Evolutionary conservation across 495 filamentous ascomycete species (phyloP), one percentile per base, ranked within the genome.

Genomic region (Usnea hakonensis): DNA sequence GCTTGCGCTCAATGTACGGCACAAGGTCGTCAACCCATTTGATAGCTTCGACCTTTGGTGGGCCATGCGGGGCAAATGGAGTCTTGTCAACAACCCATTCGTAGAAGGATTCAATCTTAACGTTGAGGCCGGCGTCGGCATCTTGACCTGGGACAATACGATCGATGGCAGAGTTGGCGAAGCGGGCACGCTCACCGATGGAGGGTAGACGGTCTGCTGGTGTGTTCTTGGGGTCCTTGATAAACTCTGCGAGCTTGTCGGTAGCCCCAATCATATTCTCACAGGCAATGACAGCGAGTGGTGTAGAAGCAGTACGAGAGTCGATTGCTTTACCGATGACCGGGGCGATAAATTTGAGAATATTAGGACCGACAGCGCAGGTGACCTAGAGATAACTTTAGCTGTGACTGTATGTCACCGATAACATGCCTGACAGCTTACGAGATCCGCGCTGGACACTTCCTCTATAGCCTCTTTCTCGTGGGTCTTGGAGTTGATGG

Each of bases 1-100:
- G 86, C 80, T 98, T 98, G 75, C 94, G 92, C 84, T 98, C 92
- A 70, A 97, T 97, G 80, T 91, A 98, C 57, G 94, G 94, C 70
- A 84, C 80, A 30, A 98, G 83, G 79, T 97, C 83, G 66, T 90
- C 85, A 52, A 97, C 95, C 85, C 89, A 95, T 73, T 93, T 85
- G 72, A 98, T 86, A 55, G 92, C 94, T 58, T 91, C 74, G 72
- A 98, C 90, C 40, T 85, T 75, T 3, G 90, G 90, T 62, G 83
- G 83, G 40, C 78, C 78, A 38, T 75, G 71, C 44, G 81, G 77
- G 59, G 83, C 77, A 77, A 96, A 97, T 0, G 91, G 92, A 3
- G 83, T 86, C 69, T 81, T 73, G 69, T 98, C 94, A 52, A 97
- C 91, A 13, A 91, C 94, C 94, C 94, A 98, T 75, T 98, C 94